A percentile compares a stretch with the other conserved stretches of the same genome.
Conservation (phyloP, 2,329 filamentous ascomycete genomes). For the Scedosporium minutisporum region DNA sequence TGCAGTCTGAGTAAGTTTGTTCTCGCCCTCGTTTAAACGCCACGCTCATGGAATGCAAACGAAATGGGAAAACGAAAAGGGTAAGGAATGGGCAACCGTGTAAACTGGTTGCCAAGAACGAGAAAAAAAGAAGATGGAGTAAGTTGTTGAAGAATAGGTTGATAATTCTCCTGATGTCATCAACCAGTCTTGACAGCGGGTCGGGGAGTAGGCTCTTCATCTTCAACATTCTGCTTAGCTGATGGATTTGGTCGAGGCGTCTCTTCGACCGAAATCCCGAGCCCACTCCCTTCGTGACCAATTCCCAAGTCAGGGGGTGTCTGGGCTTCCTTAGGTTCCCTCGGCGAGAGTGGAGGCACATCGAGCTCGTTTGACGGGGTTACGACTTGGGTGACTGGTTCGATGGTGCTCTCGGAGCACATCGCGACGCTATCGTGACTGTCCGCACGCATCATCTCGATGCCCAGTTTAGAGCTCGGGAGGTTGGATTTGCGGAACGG, state of each 20-base stretch:
- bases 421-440: conserved; percentile 71
- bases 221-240: conserved; percentile 13
- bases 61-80: not conserved
- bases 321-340: conserved; percentile 13
- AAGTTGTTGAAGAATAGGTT: not conserved
- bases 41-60: conserved; percentile 5
- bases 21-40: conserved; percentile 7
- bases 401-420: conserved; percentile 39
- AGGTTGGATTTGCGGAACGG: conserved; percentile 49
- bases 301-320: conserved; percentile 21
- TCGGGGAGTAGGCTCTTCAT: conserved; percentile 32
- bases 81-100: not conserved
- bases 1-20: conserved; percentile 5
- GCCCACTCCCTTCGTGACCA: conserved; percentile 10
- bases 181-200: conserved; percentile 15
- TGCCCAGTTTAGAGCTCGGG: conserved; percentile 80
- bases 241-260: conserved; percentile 30
- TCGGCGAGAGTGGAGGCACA: conserved; percentile 18
- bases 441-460: conserved; percentile 97
- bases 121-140: not conserved
- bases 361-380: conserved; percentile 36
- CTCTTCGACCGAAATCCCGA: conserved; percentile 23
- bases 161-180: not conserved
- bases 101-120: not conserved
- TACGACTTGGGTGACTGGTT: conserved; percentile 42